A percentile compares a stretch with the other conserved stretches of the same genome.
These are phyloP conservation scores for Penicillium sp. DNA, from an alignment of 2,329 filamentous ascomycete species.

Conservation along the genomic window DNA sequence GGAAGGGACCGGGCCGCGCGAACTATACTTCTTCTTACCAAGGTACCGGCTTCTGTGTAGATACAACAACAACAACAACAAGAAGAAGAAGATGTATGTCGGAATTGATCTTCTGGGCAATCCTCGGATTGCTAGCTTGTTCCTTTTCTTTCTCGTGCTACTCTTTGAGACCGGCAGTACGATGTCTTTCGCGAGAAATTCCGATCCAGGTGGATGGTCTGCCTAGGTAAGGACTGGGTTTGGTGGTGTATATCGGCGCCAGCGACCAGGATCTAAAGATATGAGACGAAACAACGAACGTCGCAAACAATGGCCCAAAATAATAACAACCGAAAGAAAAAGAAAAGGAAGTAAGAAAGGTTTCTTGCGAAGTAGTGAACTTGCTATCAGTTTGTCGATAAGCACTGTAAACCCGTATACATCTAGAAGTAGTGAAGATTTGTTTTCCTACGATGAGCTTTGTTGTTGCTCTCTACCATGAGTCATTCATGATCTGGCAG, in stretches of 20 bases:
- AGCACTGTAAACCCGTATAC: not conserved
- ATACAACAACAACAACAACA: not conserved
- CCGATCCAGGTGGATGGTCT: not conserved
- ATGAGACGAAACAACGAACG: not conserved
- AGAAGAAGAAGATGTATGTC: no score
- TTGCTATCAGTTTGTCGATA: not conserved
- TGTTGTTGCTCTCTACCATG: not conserved
- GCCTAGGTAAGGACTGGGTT: no score
- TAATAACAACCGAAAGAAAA: not conserved
- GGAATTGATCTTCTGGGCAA: not conserved
- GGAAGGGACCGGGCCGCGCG: slow-evolving; percentile 11
- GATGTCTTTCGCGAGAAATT: not conserved
- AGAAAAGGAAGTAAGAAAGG: not conserved
- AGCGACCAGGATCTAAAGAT: not conserved
- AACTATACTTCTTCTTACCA: not conserved
- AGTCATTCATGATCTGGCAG: not conserved
- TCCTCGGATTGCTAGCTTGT: not conserved
- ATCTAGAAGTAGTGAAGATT: not conserved
- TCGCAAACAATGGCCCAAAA: not conserved
- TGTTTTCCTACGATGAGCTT: not conserved
- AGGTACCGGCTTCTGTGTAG: slow-evolving; percentile 3
- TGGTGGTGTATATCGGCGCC: not conserved
- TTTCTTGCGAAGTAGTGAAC: not conserved
- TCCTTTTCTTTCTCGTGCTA: not conserved
- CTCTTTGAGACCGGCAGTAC: not conserved